Base-by-base conservation (phyloP, 1,284 basidiomycete genomes). In the Trichosporon sp. region DNA sequence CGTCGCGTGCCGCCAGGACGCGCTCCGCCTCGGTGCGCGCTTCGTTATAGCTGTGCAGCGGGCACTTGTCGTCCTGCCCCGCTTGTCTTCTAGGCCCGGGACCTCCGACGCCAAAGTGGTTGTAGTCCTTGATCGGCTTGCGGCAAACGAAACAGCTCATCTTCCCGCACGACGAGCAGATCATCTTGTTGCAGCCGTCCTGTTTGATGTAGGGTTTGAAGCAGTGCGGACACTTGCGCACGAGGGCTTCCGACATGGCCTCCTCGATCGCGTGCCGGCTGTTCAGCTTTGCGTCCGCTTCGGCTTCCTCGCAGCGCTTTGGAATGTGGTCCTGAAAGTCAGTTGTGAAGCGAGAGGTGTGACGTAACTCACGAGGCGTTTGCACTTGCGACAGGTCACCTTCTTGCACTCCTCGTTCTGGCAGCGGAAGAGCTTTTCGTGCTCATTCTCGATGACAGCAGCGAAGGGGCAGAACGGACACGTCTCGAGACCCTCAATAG, bases 401-500 rank as follows among this genome's bases (percentile, higher is more conserved):
- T 85, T 85, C 3, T 82, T 84, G 73, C 92, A 94, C 2, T 85
- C 87, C 33, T 84, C 82, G 65, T 88, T 89, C 75, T 88, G 85
- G 74, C 92, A 95, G 60, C 85, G 79, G 73, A 94, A 90, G 37
- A 93, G 80, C 76, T 87, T 89, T 78, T 93, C 91, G 58, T 86
- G 80, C 49, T 84, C 82, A 69, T 88, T 89, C 40, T 92, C 91
- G 62, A 92, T 89, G 29, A 91, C 86, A 63, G 86, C 86, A 62
- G 87, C 64, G 80, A 86, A 94, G 16, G 91, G 89, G 78, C 92
- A 95, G 69, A 88, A 89, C 2, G 92, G 92, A 73, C 92, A 95
- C 71, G 88, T 89, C 78, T 92, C 91, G 9, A 94, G 81, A 0
- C 78, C 79, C 19, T 77, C 74, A 36, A 82, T 76, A 0, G 84